Percentiles rank a stretch among this genome's conserved stretches.
Conservation (phyloP, 371 early-diverging fungal species). For the Actinomucor elegans region DNA sequence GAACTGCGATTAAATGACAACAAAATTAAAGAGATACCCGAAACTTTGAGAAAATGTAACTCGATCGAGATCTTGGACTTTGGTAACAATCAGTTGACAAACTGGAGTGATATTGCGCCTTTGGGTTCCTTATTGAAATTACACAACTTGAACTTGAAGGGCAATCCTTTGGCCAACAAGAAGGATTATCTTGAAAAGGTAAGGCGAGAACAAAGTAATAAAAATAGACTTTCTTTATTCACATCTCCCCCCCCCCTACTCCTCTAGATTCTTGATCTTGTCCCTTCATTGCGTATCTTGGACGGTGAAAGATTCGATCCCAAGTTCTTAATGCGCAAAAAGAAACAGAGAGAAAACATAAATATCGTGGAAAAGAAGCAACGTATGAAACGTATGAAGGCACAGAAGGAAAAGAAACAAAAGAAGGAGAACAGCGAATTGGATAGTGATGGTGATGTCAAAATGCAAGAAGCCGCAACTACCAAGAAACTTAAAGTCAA, state of each 20-base stretch:
- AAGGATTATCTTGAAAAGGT: slow-evolving; percentile 68
- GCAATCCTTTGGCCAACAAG: slow-evolving; percentile 73
- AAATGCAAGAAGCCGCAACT: slow-evolving; percentile 16
- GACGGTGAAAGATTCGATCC: slow-evolving; percentile 85
- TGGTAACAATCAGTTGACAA: slow-evolving; percentile 68
- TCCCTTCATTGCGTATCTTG: slow-evolving; percentile 74
- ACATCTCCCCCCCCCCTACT: no score
- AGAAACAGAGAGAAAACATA: slow-evolving; percentile 46
- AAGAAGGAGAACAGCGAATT: slow-evolving; percentile 20
- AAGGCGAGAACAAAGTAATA: no score
- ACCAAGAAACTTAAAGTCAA: slow-evolving; percentile 28
- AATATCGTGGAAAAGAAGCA: slow-evolving; percentile 45
- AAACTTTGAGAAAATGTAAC: slow-evolving; percentile 51
- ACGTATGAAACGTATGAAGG: slow-evolving; percentile 33
- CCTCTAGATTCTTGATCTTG: slow-evolving; percentile 54
- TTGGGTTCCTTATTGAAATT: slow-evolving; percentile 61
- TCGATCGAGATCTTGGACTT: slow-evolving; percentile 73
- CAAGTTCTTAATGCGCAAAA: slow-evolving; percentile 70
- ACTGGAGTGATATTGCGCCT: slow-evolving; percentile 68
- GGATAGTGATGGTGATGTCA: slow-evolving; percentile 3
- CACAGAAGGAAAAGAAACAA: slow-evolving; percentile 30
- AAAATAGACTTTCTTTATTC: no score
- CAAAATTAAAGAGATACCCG: slow-evolving; percentile 66
- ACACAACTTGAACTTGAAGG: slow-evolving; percentile 76
- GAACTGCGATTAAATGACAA: slow-evolving; percentile 83